Percentiles rank a stretch among this genome's conserved stretches.
Conservation (phyloP, 352 stramenopile genomes). For the Globisporangium recalcitrans region DNA sequence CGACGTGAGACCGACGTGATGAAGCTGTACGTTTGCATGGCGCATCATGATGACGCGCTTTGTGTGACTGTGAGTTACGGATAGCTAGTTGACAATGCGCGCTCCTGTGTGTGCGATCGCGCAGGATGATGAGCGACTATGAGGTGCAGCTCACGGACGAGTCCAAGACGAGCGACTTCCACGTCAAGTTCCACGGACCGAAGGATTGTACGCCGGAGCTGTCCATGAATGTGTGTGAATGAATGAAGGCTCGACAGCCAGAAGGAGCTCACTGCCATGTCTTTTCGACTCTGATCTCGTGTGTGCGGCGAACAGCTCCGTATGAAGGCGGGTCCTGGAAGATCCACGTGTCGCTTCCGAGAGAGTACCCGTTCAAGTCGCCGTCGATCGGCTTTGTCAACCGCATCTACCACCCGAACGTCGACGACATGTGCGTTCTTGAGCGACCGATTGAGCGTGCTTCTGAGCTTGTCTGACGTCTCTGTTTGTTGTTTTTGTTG, state of each 20-base stretch:
- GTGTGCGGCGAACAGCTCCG: slow-evolving; percentile 38
- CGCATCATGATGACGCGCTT: background rate
- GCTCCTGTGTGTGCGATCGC: background rate
- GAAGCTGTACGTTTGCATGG: slow-evolving; percentile 65
- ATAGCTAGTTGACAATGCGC: slow-evolving; percentile 2
- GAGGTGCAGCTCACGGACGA: slow-evolving; percentile 82
- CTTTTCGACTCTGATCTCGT: slow-evolving; percentile 5
- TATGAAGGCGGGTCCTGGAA: slow-evolving; percentile 92
- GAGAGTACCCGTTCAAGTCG: slow-evolving; percentile 92
- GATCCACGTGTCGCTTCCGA: slow-evolving; percentile 89
- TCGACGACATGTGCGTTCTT: slow-evolving; percentile 84
- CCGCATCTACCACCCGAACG: slow-evolving; percentile 92
- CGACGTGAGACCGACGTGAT: slow-evolving; percentile 87
- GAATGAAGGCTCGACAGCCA: too few relatives aligned
- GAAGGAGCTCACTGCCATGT: background rate
- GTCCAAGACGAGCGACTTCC: slow-evolving; percentile 74
- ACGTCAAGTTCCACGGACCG: slow-evolving; percentile 83
- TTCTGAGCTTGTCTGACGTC: background rate
- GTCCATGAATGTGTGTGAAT: too few relatives aligned
- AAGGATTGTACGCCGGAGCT: slow-evolving; percentile 55
- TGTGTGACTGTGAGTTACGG: background rate
- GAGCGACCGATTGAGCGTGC: background rate
- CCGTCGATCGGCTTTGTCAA: slow-evolving; percentile 92
- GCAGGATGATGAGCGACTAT: slow-evolving; percentile 90
- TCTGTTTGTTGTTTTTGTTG: background rate